phyloP scores from a whole-genome alignment of 192 early-diverging fungal genomes.

The Coemansia sp. region DNA sequence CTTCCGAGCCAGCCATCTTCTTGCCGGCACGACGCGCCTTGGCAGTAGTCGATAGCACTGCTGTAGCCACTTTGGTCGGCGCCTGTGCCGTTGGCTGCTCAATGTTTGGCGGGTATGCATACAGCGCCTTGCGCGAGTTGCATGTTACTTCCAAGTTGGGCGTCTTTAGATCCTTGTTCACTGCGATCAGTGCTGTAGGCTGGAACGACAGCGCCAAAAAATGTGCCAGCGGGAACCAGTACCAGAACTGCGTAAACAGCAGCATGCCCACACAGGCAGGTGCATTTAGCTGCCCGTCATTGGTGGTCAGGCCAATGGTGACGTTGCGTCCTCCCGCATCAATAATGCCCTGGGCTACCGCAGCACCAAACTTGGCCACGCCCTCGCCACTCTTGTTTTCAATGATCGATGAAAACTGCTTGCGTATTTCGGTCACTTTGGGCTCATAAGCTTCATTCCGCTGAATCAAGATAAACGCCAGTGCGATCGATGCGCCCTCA shows the following conservation, averaged over 20 bases:
- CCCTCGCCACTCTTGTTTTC: constrained; percentile 89
- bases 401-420: constrained; percentile 85
- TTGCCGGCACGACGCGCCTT: constrained; percentile 86
- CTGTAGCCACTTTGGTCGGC: constrained; percentile 74
- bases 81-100: constrained; percentile 63
- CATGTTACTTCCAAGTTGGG: constrained; percentile 85
- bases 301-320: constrained; percentile 85
- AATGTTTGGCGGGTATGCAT: constrained; percentile 86
- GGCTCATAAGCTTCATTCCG: constrained; percentile 84
- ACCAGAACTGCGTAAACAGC: constrained; percentile 99
- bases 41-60: constrained; percentile 93
- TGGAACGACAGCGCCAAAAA: constrained; percentile 92
- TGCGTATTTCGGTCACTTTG: constrained; percentile 81
- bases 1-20: constrained; percentile 54
- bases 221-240: constrained; percentile 98
- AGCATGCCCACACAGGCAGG: constrained; percentile 98
- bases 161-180: constrained; percentile 82
- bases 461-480: constrained; percentile 94
- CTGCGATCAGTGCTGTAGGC: constrained; percentile 92
- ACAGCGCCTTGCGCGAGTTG: constrained; percentile 84
- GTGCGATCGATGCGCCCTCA: constrained; percentile 92
- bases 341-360: constrained; percentile 94
- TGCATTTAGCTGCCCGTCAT: constrained; percentile 87
- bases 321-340: constrained; percentile 98
- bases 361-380: constrained; percentile 94